Evolutionary conservation across 2,329 filamentous ascomycete species (phyloP).

Genomic region (Chalaropsis ovoidea): DNA sequence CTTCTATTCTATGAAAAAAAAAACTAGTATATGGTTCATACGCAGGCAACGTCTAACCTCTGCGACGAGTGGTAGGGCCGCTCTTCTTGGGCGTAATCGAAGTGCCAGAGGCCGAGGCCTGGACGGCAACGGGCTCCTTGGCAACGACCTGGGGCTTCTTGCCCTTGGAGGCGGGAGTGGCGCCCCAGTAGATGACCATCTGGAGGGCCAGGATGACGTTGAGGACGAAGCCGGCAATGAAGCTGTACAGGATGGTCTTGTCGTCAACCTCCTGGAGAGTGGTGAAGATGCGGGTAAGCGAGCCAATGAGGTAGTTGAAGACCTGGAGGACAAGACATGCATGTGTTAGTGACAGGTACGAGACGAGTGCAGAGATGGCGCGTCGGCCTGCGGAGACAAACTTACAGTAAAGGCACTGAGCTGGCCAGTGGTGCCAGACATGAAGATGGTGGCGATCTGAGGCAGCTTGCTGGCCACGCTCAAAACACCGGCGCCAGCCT

Average conservation of each 20-base stretch:
- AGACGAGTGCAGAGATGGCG: background rate
- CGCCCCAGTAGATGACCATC: slow-evolving; percentile 96
- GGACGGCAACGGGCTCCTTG: slow-evolving; percentile 25
- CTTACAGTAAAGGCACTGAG: slow-evolving; percentile 90
- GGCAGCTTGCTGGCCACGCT: slow-evolving; percentile 86
- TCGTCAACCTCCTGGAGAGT: slow-evolving; percentile 96
- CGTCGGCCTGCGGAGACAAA: slow-evolving; percentile 27
- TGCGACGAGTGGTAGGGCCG: slow-evolving; percentile 37
- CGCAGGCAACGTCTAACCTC: slow-evolving; percentile 31
- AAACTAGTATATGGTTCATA: background rate
- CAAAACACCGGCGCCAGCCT: slow-evolving; percentile 73
- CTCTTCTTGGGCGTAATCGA: slow-evolving; percentile 35
- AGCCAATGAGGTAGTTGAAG: slow-evolving; percentile 94
- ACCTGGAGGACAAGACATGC: slow-evolving; percentile 48
- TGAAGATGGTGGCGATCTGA: slow-evolving; percentile 80
- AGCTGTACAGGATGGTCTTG: slow-evolving; percentile 89
- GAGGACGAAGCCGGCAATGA: slow-evolving; percentile 80
- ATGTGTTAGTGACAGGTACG: slow-evolving; percentile 10
- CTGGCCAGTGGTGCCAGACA: slow-evolving; percentile 82
- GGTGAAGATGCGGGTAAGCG: slow-evolving; percentile 90
- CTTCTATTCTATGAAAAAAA: slow-evolving; percentile 5
- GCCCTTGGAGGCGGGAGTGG: slow-evolving; percentile 37
- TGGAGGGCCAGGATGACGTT: slow-evolving; percentile 79
- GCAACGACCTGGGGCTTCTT: slow-evolving; percentile 29
- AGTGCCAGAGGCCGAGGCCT: slow-evolving; percentile 30